phyloP scores from a whole-genome alignment of 192 early-diverging fungal species.

The Phlyctochytrium arcticum region DNA sequence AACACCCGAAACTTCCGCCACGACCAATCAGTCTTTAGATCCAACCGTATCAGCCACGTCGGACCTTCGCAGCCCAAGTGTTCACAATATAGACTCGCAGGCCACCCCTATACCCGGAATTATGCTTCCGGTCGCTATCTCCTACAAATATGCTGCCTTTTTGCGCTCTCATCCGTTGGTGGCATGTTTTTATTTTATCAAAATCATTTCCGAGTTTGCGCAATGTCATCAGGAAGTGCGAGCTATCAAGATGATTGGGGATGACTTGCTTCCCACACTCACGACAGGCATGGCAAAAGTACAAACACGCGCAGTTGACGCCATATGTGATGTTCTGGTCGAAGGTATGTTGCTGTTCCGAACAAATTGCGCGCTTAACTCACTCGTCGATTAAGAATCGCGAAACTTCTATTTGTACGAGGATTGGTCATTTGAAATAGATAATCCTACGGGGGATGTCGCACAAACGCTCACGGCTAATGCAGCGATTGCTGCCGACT shows the following conservation, averaged over 20 bases:
- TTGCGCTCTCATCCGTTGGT: conserved; percentile 52
- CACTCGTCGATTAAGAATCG: conserved; percentile 51
- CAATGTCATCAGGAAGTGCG: conserved; percentile 77
- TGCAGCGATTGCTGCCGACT: conserved; percentile 32
- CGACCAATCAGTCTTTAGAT: no score
- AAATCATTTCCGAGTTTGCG: conserved; percentile 68
- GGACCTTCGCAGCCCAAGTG: no score
- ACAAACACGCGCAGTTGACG: conserved; percentile 68
- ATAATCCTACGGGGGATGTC: conserved; percentile 16
- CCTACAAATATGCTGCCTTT: neutral
- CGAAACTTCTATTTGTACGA: conserved; percentile 66
- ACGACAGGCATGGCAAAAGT: conserved; percentile 67
- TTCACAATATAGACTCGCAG: neutral
- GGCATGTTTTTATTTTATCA: conserved; percentile 70
- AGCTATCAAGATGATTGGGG: conserved; percentile 66
- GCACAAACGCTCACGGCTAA: neutral
- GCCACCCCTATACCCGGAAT: neutral
- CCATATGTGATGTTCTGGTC: conserved; percentile 72
- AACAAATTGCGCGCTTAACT: no score
- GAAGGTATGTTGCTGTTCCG: conserved; percentile 51
- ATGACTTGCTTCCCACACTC: conserved; percentile 59
- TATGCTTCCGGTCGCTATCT: neutral
- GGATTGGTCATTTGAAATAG: conserved; percentile 66
- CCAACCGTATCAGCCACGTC: no score
- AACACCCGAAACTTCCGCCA: neutral